A percentile compares a stretch with the other conserved stretches of the same genome.
These are phyloP conservation scores for Corylus heterophylla DNA, from an alignment of 306 rosid genomes.

Conservation along the genomic window DNA sequence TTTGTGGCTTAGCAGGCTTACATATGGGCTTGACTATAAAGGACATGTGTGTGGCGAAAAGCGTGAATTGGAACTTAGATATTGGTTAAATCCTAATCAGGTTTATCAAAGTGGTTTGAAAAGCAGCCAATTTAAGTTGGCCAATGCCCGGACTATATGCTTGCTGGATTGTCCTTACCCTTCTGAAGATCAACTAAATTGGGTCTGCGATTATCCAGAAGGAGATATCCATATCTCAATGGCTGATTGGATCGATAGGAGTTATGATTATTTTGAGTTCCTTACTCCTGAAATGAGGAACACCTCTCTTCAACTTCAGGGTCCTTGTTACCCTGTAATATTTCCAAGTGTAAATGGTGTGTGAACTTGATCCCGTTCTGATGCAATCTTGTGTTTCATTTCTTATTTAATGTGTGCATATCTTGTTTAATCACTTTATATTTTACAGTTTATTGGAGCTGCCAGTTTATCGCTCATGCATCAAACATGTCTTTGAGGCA, in stretches of 20 bases:
- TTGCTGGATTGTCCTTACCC: conserved; percentile 81
- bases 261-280: conserved; percentile 83
- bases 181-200: conserved; percentile 72
- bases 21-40: conserved; percentile 91
- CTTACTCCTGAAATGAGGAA: conserved; percentile 95
- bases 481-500: conserved; percentile 80
- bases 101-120: conserved; percentile 88
- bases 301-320: conserved; percentile 92
- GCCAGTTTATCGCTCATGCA: conserved; percentile 87
- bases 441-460: conserved; percentile 88
- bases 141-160: conserved; percentile 81
- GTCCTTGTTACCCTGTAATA: conserved; percentile 97
- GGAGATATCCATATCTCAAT: conserved; percentile 70
- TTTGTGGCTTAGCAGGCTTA: conserved; percentile 62
- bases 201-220: conserved; percentile 98
- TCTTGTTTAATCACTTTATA: conserved; percentile 11
- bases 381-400: conserved; percentile 8
- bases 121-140: conserved; percentile 62
- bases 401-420: conserved; percentile 14
- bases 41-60: conserved; percentile 92
- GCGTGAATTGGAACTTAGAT: conserved; percentile 71
- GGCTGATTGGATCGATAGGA: conserved; percentile 72
- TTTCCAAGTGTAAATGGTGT: conserved; percentile 95
- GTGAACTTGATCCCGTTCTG: conserved; percentile 14
- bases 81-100: conserved; percentile 94